A percentile compares a stretch with the other conserved stretches of the same genome.
phyloP scores from a whole-genome alignment of 2,329 filamentous ascomycete genomes.

The Elsinoe batatas region DNA sequence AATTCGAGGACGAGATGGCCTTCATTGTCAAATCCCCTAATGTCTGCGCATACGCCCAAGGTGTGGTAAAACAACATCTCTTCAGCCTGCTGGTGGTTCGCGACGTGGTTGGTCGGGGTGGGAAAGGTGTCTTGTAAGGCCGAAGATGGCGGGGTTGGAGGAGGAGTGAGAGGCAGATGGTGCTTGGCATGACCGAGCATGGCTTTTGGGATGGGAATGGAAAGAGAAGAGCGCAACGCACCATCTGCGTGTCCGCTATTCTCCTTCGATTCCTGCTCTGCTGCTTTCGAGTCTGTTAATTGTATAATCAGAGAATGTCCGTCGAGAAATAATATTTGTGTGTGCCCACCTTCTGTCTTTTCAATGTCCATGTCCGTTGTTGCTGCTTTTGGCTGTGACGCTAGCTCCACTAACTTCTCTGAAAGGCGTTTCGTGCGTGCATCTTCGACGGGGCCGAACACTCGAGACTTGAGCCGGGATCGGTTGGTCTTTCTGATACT shows the following conservation, averaged over 20 bases:
- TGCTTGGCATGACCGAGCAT: slow-evolving; percentile 14
- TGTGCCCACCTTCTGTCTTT: slow-evolving; percentile 28
- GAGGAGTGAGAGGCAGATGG: slow-evolving; percentile 15
- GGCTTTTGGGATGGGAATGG: slow-evolving; percentile 16
- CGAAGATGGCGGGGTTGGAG: slow-evolving; percentile 15
- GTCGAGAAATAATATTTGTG: neutral
- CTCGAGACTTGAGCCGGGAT: slow-evolving; percentile 63
- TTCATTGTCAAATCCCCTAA: slow-evolving; percentile 29
- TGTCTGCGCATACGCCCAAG: slow-evolving; percentile 31
- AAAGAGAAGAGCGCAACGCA: slow-evolving; percentile 19
- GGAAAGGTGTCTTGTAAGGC: slow-evolving; percentile 13
- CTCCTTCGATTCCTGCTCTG: slow-evolving; percentile 17
- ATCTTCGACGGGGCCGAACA: slow-evolving; percentile 74
- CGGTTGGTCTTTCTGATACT: slow-evolving; percentile 77
- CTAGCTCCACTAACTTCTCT: slow-evolving; percentile 73
- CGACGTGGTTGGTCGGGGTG: slow-evolving; percentile 23
- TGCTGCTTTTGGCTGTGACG: slow-evolving; percentile 60
- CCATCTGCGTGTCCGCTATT: slow-evolving; percentile 18
- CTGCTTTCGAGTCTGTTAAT: slow-evolving; percentile 15
- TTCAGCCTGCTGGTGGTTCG: slow-evolving; percentile 14
- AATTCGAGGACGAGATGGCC: slow-evolving; percentile 30
- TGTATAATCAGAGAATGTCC: neutral
- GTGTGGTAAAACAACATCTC: slow-evolving; percentile 29
- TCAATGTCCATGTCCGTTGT: slow-evolving; percentile 39
- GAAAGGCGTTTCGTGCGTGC: slow-evolving; percentile 75